These are phyloP conservation scores for Daldinia eschscholtzii DNA, from an alignment of 2,329 filamentous ascomycete genomes.

Conservation along the genomic window DNA sequence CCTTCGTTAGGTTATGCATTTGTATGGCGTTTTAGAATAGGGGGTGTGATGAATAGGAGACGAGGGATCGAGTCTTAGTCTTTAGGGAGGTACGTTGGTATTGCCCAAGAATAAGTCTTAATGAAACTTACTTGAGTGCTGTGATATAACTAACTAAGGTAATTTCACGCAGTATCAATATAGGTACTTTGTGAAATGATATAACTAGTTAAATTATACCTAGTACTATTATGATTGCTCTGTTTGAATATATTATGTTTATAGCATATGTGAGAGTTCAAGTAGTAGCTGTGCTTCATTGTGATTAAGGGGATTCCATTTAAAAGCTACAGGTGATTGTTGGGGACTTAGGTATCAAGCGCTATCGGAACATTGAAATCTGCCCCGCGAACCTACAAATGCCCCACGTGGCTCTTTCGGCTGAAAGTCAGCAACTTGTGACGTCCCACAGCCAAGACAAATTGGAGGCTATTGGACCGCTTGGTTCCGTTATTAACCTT, in stretches of 20 bases:
- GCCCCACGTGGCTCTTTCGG: slow-evolving; percentile 42
- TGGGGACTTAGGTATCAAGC: neutral
- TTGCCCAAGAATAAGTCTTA: neutral
- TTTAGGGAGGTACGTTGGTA: neutral
- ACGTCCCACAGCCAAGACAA: slow-evolving; percentile 24
- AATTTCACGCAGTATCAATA: neutral
- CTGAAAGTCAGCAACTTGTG: slow-evolving; percentile 19
- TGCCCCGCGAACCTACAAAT: slow-evolving; percentile 35
- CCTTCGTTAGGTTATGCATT: slow-evolving; percentile 18
- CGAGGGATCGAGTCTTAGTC: neutral
- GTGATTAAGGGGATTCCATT: neutral
- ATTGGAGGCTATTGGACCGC: slow-evolving; percentile 16
- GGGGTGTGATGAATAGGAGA: neutral
- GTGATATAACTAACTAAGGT: neutral
- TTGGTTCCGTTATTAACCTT: slow-evolving; percentile 27
- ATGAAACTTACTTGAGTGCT: neutral
- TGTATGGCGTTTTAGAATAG: slow-evolving; percentile 15
- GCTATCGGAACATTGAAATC: neutral
- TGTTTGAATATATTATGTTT: neutral
- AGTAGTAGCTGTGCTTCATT: neutral
- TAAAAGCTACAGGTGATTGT: neutral
- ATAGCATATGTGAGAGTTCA: neutral
- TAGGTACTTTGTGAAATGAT: neutral
- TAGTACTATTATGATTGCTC: neutral
- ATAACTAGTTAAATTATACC: too few species aligned